phyloP scores from a whole-genome alignment of 768 basidiomycete genomes.

The Naganishia friedmannii region DNA sequence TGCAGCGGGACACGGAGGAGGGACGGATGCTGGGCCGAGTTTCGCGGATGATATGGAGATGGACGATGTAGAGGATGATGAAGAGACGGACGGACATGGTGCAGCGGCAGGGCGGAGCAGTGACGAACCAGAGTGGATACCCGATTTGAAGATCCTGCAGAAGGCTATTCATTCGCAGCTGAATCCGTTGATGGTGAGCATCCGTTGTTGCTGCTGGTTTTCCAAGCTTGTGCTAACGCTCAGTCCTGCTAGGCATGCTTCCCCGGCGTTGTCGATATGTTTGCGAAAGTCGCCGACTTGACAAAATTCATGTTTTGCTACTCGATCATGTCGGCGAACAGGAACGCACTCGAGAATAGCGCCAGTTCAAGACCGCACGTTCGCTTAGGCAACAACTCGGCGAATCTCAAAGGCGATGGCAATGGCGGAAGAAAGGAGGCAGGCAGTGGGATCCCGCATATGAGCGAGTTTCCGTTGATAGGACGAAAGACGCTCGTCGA shows the following conservation, averaged over 20 bases:
- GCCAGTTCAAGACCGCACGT: constrained; percentile 34
- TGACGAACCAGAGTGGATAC: constrained; percentile 69
- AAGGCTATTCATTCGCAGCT: constrained; percentile 74
- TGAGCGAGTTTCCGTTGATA: constrained; percentile 36
- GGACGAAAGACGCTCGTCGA: constrained; percentile 51
- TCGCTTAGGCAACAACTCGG: not conserved
- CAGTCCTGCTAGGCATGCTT: constrained; percentile 71
- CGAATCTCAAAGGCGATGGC: not conserved
- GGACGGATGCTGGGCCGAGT: constrained; percentile 8
- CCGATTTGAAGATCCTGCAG: constrained; percentile 71
- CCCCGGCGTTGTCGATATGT: constrained; percentile 82
- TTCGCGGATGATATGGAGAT: constrained; percentile 46
- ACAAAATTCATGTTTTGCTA: constrained; percentile 93
- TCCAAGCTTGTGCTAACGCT: not conserved
- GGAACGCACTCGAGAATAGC: constrained; percentile 48
- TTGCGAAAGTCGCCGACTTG: constrained; percentile 84
- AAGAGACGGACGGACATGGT: constrained; percentile 32
- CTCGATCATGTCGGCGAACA: constrained; percentile 84
- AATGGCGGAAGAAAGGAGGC: constrained; percentile 15
- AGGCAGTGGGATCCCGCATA: constrained; percentile 17
- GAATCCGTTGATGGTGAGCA: constrained; percentile 79
- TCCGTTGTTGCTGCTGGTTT: not conserved
- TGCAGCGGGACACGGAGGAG: not conserved
- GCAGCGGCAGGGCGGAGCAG: not conserved
- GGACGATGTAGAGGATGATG: constrained; percentile 33